Percentiles rank a stretch among this genome's conserved stretches.
phyloP scores from a whole-genome alignment of 1,284 basidiomycete genomes.

The Peniophora sp. region DNA sequence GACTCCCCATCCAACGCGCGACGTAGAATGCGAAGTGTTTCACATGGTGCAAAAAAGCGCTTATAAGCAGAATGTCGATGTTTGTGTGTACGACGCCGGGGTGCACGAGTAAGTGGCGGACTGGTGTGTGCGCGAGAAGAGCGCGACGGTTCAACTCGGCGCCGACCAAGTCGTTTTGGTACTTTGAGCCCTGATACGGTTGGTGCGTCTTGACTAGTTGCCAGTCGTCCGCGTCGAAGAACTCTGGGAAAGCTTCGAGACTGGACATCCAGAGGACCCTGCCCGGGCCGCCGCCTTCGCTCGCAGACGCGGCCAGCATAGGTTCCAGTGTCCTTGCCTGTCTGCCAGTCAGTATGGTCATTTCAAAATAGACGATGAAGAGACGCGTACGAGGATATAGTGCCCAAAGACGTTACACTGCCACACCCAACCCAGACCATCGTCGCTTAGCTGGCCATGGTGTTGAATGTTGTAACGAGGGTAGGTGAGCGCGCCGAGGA shows the following conservation, averaged over 20 bases:
- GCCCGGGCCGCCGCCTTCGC: constrained; percentile 24
- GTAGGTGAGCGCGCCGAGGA: constrained; percentile 42
- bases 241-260: constrained; percentile 47
- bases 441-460: constrained; percentile 53
- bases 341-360: constrained; percentile 2
- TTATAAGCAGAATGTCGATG: constrained; percentile 45
- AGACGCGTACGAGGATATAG: constrained; percentile 62
- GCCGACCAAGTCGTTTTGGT: constrained; percentile 70
- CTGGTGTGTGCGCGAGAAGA: constrained; percentile 16
- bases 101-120: constrained; percentile 61
- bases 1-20: constrained; percentile 58
- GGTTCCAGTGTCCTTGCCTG: constrained; percentile 56
- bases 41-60: constrained; percentile 37
- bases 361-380: not conserved
- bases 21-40: constrained; percentile 63
- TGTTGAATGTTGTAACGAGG: constrained; percentile 60
- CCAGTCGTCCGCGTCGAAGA: constrained; percentile 61
- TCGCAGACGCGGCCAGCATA: constrained; percentile 33
- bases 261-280: constrained; percentile 82
- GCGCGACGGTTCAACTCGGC: constrained; percentile 46
- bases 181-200: constrained; percentile 75
- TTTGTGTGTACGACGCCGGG: constrained; percentile 73
- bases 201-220: constrained; percentile 56
- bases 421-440: constrained; percentile 78
- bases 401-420: constrained; percentile 83